Percentiles rank a stretch among this genome's conserved stretches.
Conservation (phyloP, 2,329 filamentous ascomycete genomes). For the Penicillium sp. region DNA sequence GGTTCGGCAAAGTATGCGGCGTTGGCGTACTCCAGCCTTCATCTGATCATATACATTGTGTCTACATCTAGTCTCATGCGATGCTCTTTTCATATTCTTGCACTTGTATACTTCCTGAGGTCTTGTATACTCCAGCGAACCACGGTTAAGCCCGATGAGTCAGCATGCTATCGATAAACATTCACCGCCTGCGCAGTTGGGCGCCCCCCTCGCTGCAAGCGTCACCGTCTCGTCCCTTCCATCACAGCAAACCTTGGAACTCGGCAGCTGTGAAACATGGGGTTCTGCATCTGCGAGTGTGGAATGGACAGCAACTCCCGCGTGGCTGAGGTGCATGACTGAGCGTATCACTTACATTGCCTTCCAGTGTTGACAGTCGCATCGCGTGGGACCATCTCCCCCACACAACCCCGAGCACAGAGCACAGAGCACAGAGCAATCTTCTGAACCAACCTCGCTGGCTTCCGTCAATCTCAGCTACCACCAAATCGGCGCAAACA, state of each 20-base stretch:
- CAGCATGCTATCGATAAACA: background rate
- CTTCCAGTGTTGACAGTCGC: background rate
- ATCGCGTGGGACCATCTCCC: background rate
- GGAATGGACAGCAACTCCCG: background rate
- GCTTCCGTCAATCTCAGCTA: background rate
- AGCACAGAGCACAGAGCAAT: conserved; percentile 2
- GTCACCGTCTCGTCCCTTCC: conserved; percentile 1
- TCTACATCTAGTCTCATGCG: background rate
- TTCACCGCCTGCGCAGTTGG: background rate
- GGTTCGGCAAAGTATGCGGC: background rate
- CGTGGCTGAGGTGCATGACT: background rate
- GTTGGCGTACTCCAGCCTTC: background rate
- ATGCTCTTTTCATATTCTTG: background rate
- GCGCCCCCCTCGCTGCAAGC: conserved; percentile 4
- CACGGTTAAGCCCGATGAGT: too few relatives aligned
- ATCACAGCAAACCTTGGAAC: background rate
- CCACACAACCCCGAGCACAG: background rate
- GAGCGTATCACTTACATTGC: background rate
- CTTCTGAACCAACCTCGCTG: background rate
- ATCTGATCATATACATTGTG: background rate
- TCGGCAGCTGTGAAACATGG: conserved; percentile 1
- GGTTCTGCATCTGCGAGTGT: background rate
- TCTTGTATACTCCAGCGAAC: background rate
- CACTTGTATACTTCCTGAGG: background rate
- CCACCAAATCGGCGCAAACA: background rate